Base-by-base conservation (phyloP, 345 rosid genomes). In the Euphorbia peplus region DNA sequence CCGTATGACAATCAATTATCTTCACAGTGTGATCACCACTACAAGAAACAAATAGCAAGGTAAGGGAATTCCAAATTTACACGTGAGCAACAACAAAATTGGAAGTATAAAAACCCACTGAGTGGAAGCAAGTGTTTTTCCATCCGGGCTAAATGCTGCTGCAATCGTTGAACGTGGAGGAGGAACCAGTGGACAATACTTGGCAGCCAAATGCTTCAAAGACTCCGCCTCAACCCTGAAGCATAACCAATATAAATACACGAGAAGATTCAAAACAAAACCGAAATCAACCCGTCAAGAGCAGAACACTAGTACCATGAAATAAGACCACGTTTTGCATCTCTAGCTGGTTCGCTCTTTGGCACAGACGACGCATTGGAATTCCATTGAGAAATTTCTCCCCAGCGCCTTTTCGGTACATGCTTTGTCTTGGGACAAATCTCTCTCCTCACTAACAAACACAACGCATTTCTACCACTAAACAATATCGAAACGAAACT, bases 11-110 rank as follows among this genome's bases (percentile, higher is more conserved):
- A 79, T 93, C 95, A 79, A 93, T 88, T 68, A 91, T 85, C 86
- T 89, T 86, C 68, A 92, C 96, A 0, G 95, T 92, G 67, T 92
- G 96, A 69, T 92, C 98, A 56, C 96, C 98, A 73, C 96, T 88
- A 81, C 79, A 81, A 42, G 58, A 10, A 51, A 1, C 0, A 30
- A 60, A 29, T 39, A 22, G 47, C 58, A 48, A n/a, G 52, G 2
- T 60, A 15, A 52, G 24, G 11, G 42, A 29, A 62, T 54, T 22
- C n/a, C 48, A 61, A 41, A 22, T 63, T 37, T 37, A 68, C 3
- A n/a, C 41, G 64, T 37, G 25, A 60, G 46, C 53, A 39, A 59
- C 4, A 69, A 62, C 50, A 24, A 68, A 10, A 44, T 11, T 32
- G 71, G 1, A 30, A n/a, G 10, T 8, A 25, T 26, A 28, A 48